A percentile compares a stretch with the other conserved stretches of the same genome.
These are phyloP conservation scores for Amylostereum areolatum DNA, from an alignment of 1,284 basidiomycete genomes.

Conservation along the genomic window DNA sequence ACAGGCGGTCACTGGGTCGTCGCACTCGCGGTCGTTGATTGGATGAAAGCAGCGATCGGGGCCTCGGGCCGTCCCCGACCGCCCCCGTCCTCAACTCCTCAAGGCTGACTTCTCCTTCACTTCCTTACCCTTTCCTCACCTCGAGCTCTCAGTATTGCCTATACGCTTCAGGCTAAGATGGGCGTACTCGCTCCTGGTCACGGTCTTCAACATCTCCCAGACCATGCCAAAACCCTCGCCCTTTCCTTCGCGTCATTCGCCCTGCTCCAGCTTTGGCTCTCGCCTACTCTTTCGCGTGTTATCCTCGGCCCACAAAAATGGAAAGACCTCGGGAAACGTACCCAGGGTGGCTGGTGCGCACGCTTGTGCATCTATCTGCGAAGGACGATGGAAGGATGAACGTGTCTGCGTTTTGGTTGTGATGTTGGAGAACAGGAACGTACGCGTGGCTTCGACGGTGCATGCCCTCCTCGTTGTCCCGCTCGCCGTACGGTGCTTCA, in stretches of 20 bases:
- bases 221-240: conserved; percentile 65
- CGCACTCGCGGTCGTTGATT: too few relatives aligned
- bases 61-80: too few relatives aligned
- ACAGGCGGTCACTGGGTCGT: too few relatives aligned
- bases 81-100: too few relatives aligned
- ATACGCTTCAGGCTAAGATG: too few relatives aligned
- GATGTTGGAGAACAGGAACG: conserved; percentile 20
- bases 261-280: conserved; percentile 41
- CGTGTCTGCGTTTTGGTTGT: neutral
- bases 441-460: conserved; percentile 51
- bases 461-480: conserved; percentile 49
- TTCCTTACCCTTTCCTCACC: too few relatives aligned
- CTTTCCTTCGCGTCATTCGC: conserved; percentile 46
- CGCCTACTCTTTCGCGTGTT: conserved; percentile 38
- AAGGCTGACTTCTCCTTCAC: too few relatives aligned
- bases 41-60: too few relatives aligned
- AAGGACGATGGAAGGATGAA: too few relatives aligned
- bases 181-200: too few relatives aligned
- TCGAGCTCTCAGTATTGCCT: too few relatives aligned
- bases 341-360: conserved; percentile 49
- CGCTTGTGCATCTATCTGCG: neutral
- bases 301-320: conserved; percentile 32
- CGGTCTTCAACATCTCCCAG: conserved; percentile 37
- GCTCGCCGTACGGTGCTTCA: conserved; percentile 35
- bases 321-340: conserved; percentile 31